Percentiles rank a stretch among this genome's conserved stretches.
phyloP scores from a whole-genome alignment of 371 early-diverging fungal genomes.

The Cokeromyces recurvatus region DNA sequence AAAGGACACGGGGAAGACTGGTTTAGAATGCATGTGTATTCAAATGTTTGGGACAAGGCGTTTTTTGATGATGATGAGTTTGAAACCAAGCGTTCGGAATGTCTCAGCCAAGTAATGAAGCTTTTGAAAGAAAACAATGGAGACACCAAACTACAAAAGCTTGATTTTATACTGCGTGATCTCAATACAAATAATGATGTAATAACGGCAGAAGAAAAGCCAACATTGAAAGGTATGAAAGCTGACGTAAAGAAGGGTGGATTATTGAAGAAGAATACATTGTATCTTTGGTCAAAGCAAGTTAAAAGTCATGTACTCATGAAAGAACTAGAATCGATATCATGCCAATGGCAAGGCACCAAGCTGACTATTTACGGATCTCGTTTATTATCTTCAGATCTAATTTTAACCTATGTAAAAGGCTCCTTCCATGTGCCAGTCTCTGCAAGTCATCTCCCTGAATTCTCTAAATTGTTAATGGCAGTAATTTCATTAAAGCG shows the following conservation, averaged over 20 bases:
- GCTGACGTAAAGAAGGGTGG: constrained; percentile 8
- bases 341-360: constrained; percentile 10
- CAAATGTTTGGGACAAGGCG: constrained; percentile 6
- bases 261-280: constrained; percentile 4
- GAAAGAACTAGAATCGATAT: constrained; percentile 8
- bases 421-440: neutral
- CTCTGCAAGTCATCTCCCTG: constrained; percentile 1
- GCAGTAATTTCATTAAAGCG: constrained; percentile 2
- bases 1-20: constrained; percentile 6
- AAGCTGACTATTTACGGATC: constrained; percentile 11
- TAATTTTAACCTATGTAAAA: constrained; percentile 5
- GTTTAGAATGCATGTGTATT: constrained; percentile 4
- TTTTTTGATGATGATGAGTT: constrained; percentile 4
- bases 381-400: constrained; percentile 4
- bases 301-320: constrained; percentile 1
- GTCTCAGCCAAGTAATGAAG: constrained; percentile 6
- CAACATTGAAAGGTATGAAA: constrained; percentile 7
- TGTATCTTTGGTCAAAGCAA: constrained; percentile 10
- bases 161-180: constrained; percentile 9
- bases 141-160: constrained; percentile 3
- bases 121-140: constrained; percentile 2
- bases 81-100: constrained; percentile 10
- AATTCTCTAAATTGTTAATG: constrained; percentile 5
- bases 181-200: constrained; percentile 8
- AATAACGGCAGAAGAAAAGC: constrained; percentile 11